Evolutionary conservation across 106 monocot species (phyloP).

Genomic region (Narthecium ossifragum): DNA sequence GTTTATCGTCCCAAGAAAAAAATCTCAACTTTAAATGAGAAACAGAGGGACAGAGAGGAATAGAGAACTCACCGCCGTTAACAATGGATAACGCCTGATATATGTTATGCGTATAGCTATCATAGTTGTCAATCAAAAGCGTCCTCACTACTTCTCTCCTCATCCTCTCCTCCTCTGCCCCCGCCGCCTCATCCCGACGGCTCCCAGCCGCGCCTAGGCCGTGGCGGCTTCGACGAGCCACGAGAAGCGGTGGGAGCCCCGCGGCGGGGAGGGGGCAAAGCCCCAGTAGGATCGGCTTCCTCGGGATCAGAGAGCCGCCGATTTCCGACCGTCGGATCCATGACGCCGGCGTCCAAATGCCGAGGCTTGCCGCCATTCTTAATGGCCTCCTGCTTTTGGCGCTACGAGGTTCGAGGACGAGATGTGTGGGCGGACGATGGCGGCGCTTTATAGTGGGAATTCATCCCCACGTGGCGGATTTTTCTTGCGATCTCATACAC

Average conservation of each 20-base stretch:
- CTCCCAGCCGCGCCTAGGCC: not conserved
- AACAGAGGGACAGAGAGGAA: not conserved
- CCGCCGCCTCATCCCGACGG: not conserved
- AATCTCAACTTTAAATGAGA: too few species aligned
- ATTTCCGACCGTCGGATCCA: not conserved
- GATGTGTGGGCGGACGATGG: too few species aligned
- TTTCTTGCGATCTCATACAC: too few species aligned
- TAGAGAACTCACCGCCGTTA: conserved; percentile 58
- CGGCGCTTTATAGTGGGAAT: too few species aligned
- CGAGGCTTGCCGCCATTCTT: not conserved
- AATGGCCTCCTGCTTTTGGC: not conserved
- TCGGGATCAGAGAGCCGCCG: not conserved
- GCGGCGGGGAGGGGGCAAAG: not conserved
- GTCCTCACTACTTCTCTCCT: conserved; percentile 42
- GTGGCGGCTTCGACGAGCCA: not conserved
- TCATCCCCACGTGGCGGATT: too few species aligned
- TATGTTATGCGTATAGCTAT: conserved; percentile 97
- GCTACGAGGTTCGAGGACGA: not conserved
- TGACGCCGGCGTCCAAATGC: conserved; percentile 9
- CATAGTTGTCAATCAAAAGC: conserved; percentile 89
- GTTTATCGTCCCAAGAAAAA: too few species aligned
- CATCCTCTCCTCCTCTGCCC: conserved; percentile 5
- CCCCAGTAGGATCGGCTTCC: not conserved
- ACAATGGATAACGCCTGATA: conserved; percentile 77
- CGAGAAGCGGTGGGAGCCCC: not conserved